Base-by-base conservation (phyloP, 768 basidiomycete genomes). In the Naganishia friedmannii region DNA sequence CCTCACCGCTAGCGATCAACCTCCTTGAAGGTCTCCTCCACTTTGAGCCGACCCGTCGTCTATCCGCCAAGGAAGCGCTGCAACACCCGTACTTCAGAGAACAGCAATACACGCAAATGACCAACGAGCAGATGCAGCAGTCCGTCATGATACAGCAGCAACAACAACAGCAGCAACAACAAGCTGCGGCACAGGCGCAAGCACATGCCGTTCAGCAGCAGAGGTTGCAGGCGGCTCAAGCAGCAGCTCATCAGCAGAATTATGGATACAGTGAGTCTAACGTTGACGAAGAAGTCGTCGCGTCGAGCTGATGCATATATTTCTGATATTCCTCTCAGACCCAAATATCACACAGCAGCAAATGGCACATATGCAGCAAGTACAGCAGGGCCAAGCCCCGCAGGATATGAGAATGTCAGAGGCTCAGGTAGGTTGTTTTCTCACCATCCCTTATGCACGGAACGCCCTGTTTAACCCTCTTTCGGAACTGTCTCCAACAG, bases 1-100 rank as follows among this genome's bases (percentile, higher is more conserved):
- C 80, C 1, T 77, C 80, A 37, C 74, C 75, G 63, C 77, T 78
- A 48, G 95, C 95, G 28, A 86, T 97, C 78, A 93, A 97, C 81
- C 86, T 98, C 1, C 88, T 99, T 53, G 96, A 98, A 80, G 88
- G 89, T 57, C 87, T 98, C 53, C 87, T 99, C 56, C 93, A 97
- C 77, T 99, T 98, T 77, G 96, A 98, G 77, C 96, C 96, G 1
- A 85, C 88, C 32, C 90, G 92, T 75, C 89, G 96, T 66, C 88
- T 94, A 55, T 90, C 92, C 15, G 95, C 95, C 29, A 88, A 89
- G 12, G 91, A 97, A 54, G 93, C 95, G 0, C 86, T 98, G 68
- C 87, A 86, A 9, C 96, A 99, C 76, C 91, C 92, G 0, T 97
- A 97, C 81, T 96, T 97, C 82, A 60, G 34, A 23, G 45, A 45